A percentile compares a stretch with the other conserved stretches of the same genome.
These are phyloP conservation scores for Paracorniculantispora psalliotae DNA, from an alignment of 2,329 filamentous ascomycete genomes.

Conservation along the genomic window DNA sequence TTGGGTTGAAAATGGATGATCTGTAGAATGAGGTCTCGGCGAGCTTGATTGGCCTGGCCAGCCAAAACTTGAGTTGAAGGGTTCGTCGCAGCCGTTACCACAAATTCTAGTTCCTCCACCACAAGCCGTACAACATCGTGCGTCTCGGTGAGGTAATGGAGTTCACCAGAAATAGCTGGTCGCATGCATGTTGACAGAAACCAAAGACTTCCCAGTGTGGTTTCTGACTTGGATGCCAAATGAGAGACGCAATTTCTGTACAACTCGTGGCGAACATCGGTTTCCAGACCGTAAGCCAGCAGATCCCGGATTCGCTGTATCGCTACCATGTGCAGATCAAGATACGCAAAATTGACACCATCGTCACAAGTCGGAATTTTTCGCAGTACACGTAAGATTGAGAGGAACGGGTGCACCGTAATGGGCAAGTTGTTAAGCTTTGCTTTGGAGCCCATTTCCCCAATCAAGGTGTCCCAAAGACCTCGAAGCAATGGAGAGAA, in stretches of 20 bases:
- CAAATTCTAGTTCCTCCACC: conserved; percentile 59
- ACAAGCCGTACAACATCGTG: conserved; percentile 58
- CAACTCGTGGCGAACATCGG: conserved; percentile 54
- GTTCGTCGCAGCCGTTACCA: conserved; percentile 27
- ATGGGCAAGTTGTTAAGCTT: conserved; percentile 29
- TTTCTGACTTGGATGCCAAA: conserved; percentile 57
- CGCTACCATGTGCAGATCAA: conserved; percentile 60
- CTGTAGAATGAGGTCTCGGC: conserved; percentile 50
- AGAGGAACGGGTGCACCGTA: conserved; percentile 41
- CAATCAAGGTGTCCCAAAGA: conserved; percentile 55
- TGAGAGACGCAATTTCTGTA: conserved; percentile 64
- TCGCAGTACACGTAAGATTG: conserved; percentile 63
- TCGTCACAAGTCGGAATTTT: conserved; percentile 58
- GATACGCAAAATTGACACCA: conserved; percentile 51
- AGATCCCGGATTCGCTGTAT: conserved; percentile 56
- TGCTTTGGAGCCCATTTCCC: conserved; percentile 41
- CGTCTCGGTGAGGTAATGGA: conserved; percentile 54
- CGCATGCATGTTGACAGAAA: conserved; percentile 51
- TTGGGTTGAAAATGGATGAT: conserved; percentile 58
- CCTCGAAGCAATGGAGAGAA: conserved; percentile 59
- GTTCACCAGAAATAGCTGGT: conserved; percentile 42
- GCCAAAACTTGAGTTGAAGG: conserved; percentile 31
- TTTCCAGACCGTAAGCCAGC: conserved; percentile 49
- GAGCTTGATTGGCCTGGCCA: conserved; percentile 46
- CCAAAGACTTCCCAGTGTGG: conserved; percentile 68